A percentile compares a stretch with the other conserved stretches of the same genome.
These are phyloP conservation scores for Scutellospora calospora DNA, from an alignment of 371 early-diverging fungal species.

Conservation along the genomic window DNA sequence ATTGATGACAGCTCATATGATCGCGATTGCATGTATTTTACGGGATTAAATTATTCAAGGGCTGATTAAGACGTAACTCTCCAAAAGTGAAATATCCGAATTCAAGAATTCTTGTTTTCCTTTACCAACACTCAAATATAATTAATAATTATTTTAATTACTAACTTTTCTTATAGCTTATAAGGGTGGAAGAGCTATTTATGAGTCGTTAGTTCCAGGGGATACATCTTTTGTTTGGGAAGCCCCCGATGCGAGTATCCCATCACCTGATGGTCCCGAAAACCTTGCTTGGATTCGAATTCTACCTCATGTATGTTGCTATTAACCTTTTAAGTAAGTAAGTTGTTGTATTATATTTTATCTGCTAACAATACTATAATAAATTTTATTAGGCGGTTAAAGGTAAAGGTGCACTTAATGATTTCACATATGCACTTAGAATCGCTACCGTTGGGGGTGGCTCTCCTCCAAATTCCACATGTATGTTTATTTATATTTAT, in stretches of 20 bases:
- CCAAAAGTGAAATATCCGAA: too few relatives aligned
- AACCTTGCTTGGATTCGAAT: neutral
- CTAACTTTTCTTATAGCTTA: neutral
- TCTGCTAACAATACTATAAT: neutral
- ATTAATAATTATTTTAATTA: too few relatives aligned
- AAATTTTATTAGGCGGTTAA: neutral
- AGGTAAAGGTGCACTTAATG: neutral
- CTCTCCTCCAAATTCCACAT: neutral
- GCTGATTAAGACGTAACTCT: too few relatives aligned
- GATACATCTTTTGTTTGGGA: neutral
- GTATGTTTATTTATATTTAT: neutral
- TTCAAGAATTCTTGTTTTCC: too few relatives aligned
- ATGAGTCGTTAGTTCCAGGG: neutral
- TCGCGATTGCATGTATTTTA: too few relatives aligned
- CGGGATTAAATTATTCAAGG: too few relatives aligned
- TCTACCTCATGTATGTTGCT: too few relatives aligned
- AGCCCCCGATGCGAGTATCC: neutral
- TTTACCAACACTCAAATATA: too few relatives aligned
- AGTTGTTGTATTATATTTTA: neutral
- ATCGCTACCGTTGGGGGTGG: neutral
- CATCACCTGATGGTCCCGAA: neutral
- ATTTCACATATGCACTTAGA: neutral
- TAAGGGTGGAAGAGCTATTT: neutral
- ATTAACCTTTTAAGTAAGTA: neutral
- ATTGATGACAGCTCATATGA: too few relatives aligned